Base-by-base conservation (phyloP, 495 filamentous ascomycete genomes). In the Cladorrhinum samala region DNA sequence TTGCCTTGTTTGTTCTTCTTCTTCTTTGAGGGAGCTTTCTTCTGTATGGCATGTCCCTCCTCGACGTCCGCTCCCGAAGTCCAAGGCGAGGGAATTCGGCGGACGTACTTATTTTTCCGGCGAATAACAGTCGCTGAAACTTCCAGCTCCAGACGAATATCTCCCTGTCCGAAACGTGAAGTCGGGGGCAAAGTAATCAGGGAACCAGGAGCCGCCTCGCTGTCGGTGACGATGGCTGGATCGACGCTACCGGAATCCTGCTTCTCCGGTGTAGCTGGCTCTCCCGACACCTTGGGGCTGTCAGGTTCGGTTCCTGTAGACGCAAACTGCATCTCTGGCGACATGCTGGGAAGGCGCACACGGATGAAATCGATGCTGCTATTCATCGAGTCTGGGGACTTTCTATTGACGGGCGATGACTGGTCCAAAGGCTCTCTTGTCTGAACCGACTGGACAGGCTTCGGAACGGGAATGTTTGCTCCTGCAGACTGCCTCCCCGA, bases 141-240 rank as follows among this genome's bases (percentile, higher is more conserved):
- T 14, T 27, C 41, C 1, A n/a, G 19, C 3, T 50, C 46, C 16
- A 55, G 46, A 0, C 53, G 46, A 18, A 55, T 11, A 11, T 55
- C 53, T 17, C 53, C 53, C 1, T 5, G 3, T 9, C 9, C 21
- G 19, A 45, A 39, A 19, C 1, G 18, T 5, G 39, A 18, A 1
- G 25, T 3, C 17, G 4, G 18, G 20, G 8, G 9, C n/a, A n/a
- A n/a, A n/a, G n/a, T n/a, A n/a, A n/a, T n/a, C n/a, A n/a, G n/a
- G n/a, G n/a, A n/a, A n/a, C n/a, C n/a, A n/a, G 11, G 21, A n/a
- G 0, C 36, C 23, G 2, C 16, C 16, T 9, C 40, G 33, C 21
- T 36, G 13, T 18, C 19, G 8, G 30, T 20, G 3, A 16, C n/a
- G 14, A 24, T 20, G 18, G 11, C 18, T 1, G 41, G 25, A n/a